Evolutionary conservation across 345 rosid species (phyloP).

Genomic region (Corchorus olitorius): DNA sequence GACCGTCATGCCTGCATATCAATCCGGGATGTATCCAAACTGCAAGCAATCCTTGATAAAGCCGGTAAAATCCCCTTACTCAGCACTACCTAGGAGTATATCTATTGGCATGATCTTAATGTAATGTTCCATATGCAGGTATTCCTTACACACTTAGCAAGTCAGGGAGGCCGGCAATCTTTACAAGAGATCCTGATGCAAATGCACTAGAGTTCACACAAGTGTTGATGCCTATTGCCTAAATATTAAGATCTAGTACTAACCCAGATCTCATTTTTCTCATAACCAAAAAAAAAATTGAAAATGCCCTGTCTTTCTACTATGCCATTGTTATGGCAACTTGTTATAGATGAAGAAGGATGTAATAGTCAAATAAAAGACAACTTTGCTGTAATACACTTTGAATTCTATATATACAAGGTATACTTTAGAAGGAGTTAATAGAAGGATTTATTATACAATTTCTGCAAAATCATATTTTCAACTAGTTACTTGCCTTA

Average conservation of each 20-base stretch:
- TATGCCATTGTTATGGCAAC: background rate
- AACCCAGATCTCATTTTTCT: background rate
- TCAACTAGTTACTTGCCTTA: background rate
- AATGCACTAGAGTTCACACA: conserved; percentile 93
- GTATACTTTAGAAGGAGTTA: background rate
- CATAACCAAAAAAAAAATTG: background rate
- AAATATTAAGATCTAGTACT: too few species aligned
- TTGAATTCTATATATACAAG: background rate
- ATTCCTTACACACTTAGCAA: conserved; percentile 75
- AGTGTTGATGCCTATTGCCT: conserved; percentile 39
- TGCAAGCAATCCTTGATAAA: conserved; percentile 70
- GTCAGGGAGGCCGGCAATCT: conserved; percentile 92
- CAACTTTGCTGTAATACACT: background rate
- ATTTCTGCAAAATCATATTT: background rate
- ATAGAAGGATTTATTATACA: background rate
- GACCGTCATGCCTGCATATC: conserved; percentile 93
- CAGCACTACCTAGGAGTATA: background rate
- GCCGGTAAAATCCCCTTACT: conserved; percentile 51
- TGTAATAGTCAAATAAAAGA: background rate
- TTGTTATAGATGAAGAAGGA: background rate
- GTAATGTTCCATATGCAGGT: conserved; percentile 40
- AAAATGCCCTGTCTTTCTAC: background rate
- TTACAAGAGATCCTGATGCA: conserved; percentile 90
- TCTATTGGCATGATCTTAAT: background rate
- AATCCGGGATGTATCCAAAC: conserved; percentile 69